Evolutionary conservation across 306 rosid genomes (phyloP).

Genomic region (Glycine tomentella): DNA sequence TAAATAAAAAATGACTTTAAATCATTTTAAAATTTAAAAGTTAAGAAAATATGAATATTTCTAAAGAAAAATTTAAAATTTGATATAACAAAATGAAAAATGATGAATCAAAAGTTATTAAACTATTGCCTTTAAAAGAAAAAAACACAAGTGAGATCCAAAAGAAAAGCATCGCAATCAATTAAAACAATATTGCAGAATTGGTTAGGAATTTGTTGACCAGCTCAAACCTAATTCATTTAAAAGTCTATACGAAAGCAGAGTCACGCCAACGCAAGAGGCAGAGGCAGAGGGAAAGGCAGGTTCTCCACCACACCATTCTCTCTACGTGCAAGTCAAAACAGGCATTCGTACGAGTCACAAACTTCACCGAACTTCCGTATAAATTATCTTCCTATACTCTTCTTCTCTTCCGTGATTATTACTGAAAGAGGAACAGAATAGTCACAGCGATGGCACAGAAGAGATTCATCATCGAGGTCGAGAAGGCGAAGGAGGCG

Average conservation of each 20-base stretch:
- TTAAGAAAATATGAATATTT: no score
- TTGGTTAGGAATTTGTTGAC: slow-evolving; percentile 27
- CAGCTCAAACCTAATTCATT: slow-evolving; percentile 39
- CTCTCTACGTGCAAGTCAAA: not conserved
- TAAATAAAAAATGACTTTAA: no score
- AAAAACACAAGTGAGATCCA: no score
- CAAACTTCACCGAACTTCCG: not conserved
- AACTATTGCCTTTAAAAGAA: not conserved
- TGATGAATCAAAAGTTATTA: no score
- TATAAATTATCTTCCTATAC: not conserved
- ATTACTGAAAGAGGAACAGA: not conserved
- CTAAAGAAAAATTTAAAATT: no score
- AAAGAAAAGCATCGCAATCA: not conserved
- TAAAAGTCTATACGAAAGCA: not conserved
- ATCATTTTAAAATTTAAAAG: no score
- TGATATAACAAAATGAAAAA: no score
- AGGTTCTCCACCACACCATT: not conserved
- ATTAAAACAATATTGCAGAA: not conserved
- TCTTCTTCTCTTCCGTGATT: not conserved
- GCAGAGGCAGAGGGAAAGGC: not conserved
- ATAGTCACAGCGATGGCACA: slow-evolving; percentile 52
- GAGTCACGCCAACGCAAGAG: not conserved
- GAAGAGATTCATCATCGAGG: slow-evolving; percentile 65
- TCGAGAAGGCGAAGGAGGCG: slow-evolving; percentile 72
- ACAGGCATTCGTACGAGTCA: not conserved